Evolutionary conservation across 2,329 filamentous ascomycete genomes (phyloP).

Genomic region (Ophiostoma quercus): DNA sequence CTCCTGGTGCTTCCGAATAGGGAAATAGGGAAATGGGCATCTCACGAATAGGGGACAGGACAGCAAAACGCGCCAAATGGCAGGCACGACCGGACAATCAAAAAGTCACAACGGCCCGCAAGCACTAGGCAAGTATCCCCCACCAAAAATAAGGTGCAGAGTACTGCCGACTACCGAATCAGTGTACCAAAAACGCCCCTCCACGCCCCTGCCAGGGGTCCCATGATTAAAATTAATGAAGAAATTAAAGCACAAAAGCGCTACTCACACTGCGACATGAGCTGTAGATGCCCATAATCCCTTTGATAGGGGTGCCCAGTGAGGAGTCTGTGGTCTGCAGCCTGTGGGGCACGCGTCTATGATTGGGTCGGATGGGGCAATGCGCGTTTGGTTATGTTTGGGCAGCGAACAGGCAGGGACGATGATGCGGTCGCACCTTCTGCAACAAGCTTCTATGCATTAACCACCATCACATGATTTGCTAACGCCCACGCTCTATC

Average conservation of each 20-base stretch:
- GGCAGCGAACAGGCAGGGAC: constrained; percentile 7
- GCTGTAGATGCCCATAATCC: neutral
- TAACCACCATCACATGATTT: neutral
- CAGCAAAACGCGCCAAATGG: constrained; percentile 14
- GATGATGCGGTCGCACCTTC: constrained; percentile 1
- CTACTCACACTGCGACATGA: neutral
- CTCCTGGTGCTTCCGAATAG: neutral
- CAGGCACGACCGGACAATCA: constrained; percentile 9
- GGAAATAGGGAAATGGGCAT: neutral
- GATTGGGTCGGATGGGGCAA: neutral
- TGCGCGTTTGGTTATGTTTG: constrained; percentile 2
- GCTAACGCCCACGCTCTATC: neutral
- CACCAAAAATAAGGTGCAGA: neutral
- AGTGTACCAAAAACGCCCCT: neutral
- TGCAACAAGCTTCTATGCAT: neutral
- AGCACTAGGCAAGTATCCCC: constrained; percentile 10
- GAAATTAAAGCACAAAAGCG: constrained; percentile 2
- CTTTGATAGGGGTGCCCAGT: neutral
- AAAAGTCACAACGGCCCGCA: constrained; percentile 10
- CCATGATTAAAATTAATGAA: constrained; percentile 6
- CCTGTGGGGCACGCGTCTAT: constrained; percentile 8
- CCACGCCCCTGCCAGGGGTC: constrained; percentile 14
- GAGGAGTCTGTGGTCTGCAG: neutral
- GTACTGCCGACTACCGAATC: neutral
- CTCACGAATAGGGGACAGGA: constrained; percentile 8